These are phyloP conservation scores for Jatropha podagrica DNA, from an alignment of 441 rosid species.

Conservation along the genomic window DNA sequence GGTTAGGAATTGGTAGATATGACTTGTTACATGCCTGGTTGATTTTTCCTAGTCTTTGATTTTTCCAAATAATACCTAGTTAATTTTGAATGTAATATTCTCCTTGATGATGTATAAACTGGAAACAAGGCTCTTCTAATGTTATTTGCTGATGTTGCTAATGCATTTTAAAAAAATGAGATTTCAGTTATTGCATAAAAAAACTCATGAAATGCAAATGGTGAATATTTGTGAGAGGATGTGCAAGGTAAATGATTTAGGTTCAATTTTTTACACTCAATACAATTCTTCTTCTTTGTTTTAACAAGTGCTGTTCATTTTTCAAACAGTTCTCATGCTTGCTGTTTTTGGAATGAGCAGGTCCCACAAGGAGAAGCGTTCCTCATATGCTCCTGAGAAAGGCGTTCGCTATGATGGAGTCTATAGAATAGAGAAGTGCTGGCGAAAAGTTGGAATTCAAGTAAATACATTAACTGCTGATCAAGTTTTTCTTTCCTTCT, in stretches of 20 bases:
- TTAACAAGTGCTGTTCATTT: neutral
- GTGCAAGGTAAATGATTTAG: neutral
- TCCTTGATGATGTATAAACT: no score
- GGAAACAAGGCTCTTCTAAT: no score
- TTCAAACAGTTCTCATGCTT: neutral
- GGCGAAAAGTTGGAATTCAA: conserved; percentile 71
- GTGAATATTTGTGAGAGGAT: neutral
- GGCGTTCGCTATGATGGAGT: conserved; percentile 90
- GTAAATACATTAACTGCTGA: conserved; percentile 27
- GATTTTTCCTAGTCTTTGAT: no score
- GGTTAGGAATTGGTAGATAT: no score
- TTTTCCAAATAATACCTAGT: no score
- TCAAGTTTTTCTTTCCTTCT: conserved; percentile 6
- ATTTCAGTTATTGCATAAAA: no score
- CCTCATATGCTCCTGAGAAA: conserved; percentile 66
- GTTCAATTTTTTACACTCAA: neutral
- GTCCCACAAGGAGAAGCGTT: conserved; percentile 75
- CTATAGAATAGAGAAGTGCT: conserved; percentile 75
- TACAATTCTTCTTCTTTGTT: neutral
- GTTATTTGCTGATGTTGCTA: no score
- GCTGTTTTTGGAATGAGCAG: conserved; percentile 31
- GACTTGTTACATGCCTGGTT: no score
- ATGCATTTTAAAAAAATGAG: no score
- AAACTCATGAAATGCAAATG: no score
- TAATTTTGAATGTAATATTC: no score